Evolutionary conservation across 148 eudicot species (phyloP).

Genomic region (Suaeda aralocaspica): DNA sequence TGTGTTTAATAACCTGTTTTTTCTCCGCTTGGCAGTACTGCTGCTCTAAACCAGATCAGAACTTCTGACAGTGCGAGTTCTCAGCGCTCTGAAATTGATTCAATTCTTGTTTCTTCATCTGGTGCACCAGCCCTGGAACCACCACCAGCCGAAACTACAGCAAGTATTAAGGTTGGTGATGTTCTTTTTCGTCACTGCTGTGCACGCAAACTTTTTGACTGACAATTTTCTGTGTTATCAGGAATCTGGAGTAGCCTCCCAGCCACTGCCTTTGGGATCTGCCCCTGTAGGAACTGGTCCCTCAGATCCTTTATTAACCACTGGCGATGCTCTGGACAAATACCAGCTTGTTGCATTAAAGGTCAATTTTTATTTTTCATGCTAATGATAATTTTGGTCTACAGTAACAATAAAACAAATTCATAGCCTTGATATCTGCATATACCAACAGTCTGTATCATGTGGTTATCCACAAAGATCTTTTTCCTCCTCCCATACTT

Average conservation of each 20-base stretch:
- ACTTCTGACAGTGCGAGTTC: constrained; percentile 40
- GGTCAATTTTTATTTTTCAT: constrained; percentile 35
- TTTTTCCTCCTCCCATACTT: too few species aligned
- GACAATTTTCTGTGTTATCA: constrained; percentile 25
- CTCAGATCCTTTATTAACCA: constrained; percentile 65
- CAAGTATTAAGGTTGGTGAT: constrained; percentile 42
- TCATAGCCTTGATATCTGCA: too few species aligned
- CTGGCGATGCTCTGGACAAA: constrained; percentile 87
- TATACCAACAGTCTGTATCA: too few species aligned
- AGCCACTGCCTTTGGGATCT: constrained; percentile 39
- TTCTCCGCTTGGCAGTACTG: constrained; percentile 36
- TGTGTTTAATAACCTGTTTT: constrained; percentile 6
- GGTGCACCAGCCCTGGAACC: constrained; percentile 45
- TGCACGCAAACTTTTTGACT: constrained; percentile 6
- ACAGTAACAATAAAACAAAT: too few species aligned
- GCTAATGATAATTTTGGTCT: too few species aligned
- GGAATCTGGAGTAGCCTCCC: constrained; percentile 60
- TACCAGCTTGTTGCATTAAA: constrained; percentile 73
- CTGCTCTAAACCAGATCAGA: constrained; percentile 41
- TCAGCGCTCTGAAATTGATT: constrained; percentile 51
- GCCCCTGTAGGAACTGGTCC: constrained; percentile 38
- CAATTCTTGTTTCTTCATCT: constrained; percentile 40
- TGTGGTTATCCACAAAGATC: too few species aligned
- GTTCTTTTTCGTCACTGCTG: not conserved
- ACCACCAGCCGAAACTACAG: constrained; percentile 43